Base-by-base conservation (phyloP, 2,329 filamentous ascomycete genomes). In the Trichoderma afroharzianum region DNA sequence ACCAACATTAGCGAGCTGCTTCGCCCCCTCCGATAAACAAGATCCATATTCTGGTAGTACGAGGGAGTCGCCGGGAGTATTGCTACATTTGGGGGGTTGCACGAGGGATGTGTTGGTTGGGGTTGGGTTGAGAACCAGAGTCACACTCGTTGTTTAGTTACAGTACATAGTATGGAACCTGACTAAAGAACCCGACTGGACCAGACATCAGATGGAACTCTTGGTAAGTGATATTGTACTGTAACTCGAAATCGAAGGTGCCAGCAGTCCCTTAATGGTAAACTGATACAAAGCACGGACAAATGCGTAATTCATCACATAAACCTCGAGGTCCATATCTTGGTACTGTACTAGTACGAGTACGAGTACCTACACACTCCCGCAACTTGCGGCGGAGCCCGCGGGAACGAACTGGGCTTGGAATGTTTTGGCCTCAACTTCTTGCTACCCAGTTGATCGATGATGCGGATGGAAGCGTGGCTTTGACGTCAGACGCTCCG, bases 1-100 rank as follows among this genome's bases (percentile, higher is more conserved):
- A 62, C 67, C 57, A 12, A 18, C 33, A 21, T 32, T 62, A 69
- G 67, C 66, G 57, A 69, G n/a, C 39, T 62, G 57, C 67, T 69
- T 69, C 67, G 67, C 67, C 67, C 67, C 67, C 57, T 26, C 21
- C 43, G 33, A 36, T 36, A 36, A 36, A 36, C 33, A 36, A 36
- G 33, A 36, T 36, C 33, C 33, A 36, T 36, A 36, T 36, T 36
- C 33, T 36, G 32, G 32, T 9, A 21, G n/a, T n/a, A 47, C 24
- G 47, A 24, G 15, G 43, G 30, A 55, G 47, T 28, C 8, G 26
- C 28, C 24, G 33, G 59, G 61, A 43, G 61, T 63, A 47, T 28
- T 53, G 43, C 18, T 66, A 66, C 63, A 36, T 36, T 36, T 36
- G 33, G 33, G 33, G 32, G 14, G 33, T 36, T 15, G 33, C 14